phyloP scores from a whole-genome alignment of 2,329 filamentous ascomycete species.

The Drechslerella coelobrocha region DNA sequence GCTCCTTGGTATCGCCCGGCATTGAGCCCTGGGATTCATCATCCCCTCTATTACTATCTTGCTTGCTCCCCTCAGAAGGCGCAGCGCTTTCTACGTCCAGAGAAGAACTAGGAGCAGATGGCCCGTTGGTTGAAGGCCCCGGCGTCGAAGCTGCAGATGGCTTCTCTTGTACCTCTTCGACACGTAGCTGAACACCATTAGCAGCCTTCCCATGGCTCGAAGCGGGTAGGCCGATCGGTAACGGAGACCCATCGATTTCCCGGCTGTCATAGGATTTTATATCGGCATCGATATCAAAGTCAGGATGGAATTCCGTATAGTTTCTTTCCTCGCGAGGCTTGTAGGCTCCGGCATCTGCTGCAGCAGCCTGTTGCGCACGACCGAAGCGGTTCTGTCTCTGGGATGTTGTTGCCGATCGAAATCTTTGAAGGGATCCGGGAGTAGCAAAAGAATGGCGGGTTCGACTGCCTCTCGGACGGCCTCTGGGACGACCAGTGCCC shows the following conservation, averaged over 20 bases:
- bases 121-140: slow-evolving; percentile 30
- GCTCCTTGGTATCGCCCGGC: slow-evolving; percentile 24
- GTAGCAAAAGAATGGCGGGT: slow-evolving; percentile 43
- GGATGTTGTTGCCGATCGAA: slow-evolving; percentile 24
- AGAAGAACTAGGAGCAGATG: slow-evolving; percentile 11
- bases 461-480: slow-evolving; percentile 45
- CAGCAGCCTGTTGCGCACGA: slow-evolving; percentile 32
- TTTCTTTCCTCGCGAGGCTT: slow-evolving; percentile 95
- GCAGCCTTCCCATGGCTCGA: slow-evolving; percentile 16
- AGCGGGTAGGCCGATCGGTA: slow-evolving; percentile 22
- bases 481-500: slow-evolving; percentile 44
- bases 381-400: slow-evolving; percentile 37
- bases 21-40: slow-evolving; percentile 36
- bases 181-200: slow-evolving; percentile 62
- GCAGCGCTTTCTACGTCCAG: slow-evolving; percentile 32
- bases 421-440: slow-evolving; percentile 21
- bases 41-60: slow-evolving; percentile 45
- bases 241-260: slow-evolving; percentile 74
- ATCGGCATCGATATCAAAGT: slow-evolving; percentile 83
- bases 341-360: slow-evolving; percentile 81
- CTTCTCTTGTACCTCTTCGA: slow-evolving; percentile 56
- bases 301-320: slow-evolving; percentile 97
- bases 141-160: slow-evolving; percentile 59
- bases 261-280: slow-evolving; percentile 81
- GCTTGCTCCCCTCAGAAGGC: slow-evolving; percentile 33